Evolutionary conservation across 805 yeast genomes (phyloP).

Genomic region (Candida nonsorbophila): DNA sequence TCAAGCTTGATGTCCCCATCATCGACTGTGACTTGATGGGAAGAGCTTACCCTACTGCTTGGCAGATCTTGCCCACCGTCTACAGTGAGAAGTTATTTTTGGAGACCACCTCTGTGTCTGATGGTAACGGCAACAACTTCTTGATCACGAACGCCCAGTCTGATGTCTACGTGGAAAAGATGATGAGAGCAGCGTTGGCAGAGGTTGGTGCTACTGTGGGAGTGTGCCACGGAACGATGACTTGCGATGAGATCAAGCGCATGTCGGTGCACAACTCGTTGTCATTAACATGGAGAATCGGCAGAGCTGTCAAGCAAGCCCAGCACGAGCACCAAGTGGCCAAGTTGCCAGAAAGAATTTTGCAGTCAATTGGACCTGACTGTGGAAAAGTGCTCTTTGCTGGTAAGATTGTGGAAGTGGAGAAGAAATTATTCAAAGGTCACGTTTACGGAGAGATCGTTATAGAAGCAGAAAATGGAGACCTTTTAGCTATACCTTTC

Average conservation of each 20-base stretch:
- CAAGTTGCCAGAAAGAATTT: slow-evolving; percentile 14
- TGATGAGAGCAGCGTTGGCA: slow-evolving; percentile 36
- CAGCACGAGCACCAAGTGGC: slow-evolving; percentile 31
- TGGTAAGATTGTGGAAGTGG: slow-evolving; percentile 42
- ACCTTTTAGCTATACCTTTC: slow-evolving; percentile 33
- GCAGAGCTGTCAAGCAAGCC: slow-evolving; percentile 37
- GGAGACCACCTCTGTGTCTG: slow-evolving; percentile 19
- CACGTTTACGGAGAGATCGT: slow-evolving; percentile 42
- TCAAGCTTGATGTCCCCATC: slow-evolving; percentile 20
- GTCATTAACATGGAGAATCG: slow-evolving; percentile 43
- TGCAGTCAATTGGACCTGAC: slow-evolving; percentile 31
- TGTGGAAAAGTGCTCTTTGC: slow-evolving; percentile 23
- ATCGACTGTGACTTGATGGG: slow-evolving; percentile 44
- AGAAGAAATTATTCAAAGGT: slow-evolving; percentile 35
- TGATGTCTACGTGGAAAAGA: slow-evolving; percentile 29
- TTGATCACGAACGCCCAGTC: slow-evolving; percentile 25
- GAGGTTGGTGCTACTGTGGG: slow-evolving; percentile 40
- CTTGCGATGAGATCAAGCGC: slow-evolving; percentile 2
- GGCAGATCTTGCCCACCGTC: slow-evolving; percentile 34
- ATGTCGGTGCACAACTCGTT: slow-evolving; percentile 6
- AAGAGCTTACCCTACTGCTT: slow-evolving; percentile 34
- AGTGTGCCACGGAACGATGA: slow-evolving; percentile 30
- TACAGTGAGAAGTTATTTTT: slow-evolving; percentile 14
- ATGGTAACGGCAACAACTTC: slow-evolving; percentile 39
- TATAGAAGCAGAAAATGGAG: slow-evolving; percentile 16